Evolutionary conservation across 176 grass and related monocot species (phyloP), one percentile per base, ranked within the genome.

Genomic region (Puya raimondii): DNA sequence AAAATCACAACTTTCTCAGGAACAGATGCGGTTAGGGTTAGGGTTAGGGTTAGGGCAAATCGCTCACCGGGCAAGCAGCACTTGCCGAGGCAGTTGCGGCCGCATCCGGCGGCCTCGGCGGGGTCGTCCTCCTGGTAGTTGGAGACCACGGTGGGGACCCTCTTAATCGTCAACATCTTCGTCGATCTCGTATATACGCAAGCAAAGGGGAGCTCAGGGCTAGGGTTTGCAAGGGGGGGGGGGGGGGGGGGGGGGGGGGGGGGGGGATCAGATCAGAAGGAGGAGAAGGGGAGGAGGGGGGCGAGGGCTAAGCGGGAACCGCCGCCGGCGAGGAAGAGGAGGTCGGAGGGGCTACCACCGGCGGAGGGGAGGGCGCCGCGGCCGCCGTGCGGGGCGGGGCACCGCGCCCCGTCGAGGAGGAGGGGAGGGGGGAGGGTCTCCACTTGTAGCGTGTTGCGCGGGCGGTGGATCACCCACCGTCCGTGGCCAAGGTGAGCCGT

Each of bases 261-360:
- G 25, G 25, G 25, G 25, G 47, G 75, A n/a, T n/a, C n/a, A n/a
- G 27, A 52, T 33, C 16, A 48, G 16, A 22, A 48, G 50, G 12
- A 29, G 29, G 63, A 74, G 21, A 70, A 74, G 68, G 23, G 47
- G 47, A 69, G 22, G 68, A 73, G 65, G n/a, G 48, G 65, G 47
- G 67, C 67, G 51, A 71, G 73, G 23, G 48, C 25, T 63, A 63
- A 12, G 64, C 58, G 51, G 50, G 70, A 50, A 61, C 95, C 95
- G 27, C 95, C 95, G 65, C 95, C 95, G 70, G 95, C 95, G 65
- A 99, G 90, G 79, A 99, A 99, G 75, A 99, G 95, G 51, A 99
- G 95, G 78, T 99, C 95, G 0, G 95, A 99, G 14, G 95, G 95
- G 72, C 87, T 93, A 3, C 95, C 95, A 23, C 95, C 95, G 21